Conservation (phyloP, 1,284 basidiomycete species). For the Trichosporon coremiiforme region DNA sequence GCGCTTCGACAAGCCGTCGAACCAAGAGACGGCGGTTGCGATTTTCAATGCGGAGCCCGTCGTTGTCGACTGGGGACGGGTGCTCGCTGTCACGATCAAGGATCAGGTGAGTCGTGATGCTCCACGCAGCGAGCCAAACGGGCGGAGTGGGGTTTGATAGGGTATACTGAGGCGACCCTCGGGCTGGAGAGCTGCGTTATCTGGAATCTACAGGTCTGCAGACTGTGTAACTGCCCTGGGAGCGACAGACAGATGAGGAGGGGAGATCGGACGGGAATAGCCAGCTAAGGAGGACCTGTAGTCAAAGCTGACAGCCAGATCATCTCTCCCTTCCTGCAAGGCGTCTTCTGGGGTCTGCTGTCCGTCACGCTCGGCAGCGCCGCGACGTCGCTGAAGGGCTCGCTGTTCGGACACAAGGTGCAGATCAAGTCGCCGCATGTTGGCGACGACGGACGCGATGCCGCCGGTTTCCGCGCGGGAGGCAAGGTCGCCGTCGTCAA, state of each 20-base stretch:
- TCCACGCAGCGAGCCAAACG: conserved; percentile 4
- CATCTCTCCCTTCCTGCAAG: conserved; percentile 48
- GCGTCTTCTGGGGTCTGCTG: conserved; percentile 53
- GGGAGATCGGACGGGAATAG: too few relatives aligned
- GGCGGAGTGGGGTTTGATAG: too few relatives aligned
- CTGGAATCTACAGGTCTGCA: too few relatives aligned
- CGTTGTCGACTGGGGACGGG: conserved; percentile 24
- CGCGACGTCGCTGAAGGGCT: background rate
- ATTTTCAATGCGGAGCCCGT: conserved; percentile 78
- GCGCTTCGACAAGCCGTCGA: background rate
- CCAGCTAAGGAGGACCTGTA: too few relatives aligned
- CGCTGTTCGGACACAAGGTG: background rate
- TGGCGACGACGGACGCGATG: conserved; percentile 9
- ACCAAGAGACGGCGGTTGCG: conserved; percentile 79
- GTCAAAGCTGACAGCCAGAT: conserved; percentile 25
- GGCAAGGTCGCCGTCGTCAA: conserved; percentile 11
- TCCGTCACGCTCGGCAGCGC: conserved; percentile 35
- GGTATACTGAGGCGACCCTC: too few relatives aligned
- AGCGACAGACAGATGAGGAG: too few relatives aligned
- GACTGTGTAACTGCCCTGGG: too few relatives aligned
- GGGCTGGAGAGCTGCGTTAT: too few relatives aligned
- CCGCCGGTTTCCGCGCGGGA: background rate
- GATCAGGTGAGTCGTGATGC: conserved; percentile 57
- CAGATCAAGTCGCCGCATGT: background rate
- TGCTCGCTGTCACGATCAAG: conserved; percentile 50